Conservation (phyloP, 148 eudicot genomes). For the Rhododendron mucronatum region DNA sequence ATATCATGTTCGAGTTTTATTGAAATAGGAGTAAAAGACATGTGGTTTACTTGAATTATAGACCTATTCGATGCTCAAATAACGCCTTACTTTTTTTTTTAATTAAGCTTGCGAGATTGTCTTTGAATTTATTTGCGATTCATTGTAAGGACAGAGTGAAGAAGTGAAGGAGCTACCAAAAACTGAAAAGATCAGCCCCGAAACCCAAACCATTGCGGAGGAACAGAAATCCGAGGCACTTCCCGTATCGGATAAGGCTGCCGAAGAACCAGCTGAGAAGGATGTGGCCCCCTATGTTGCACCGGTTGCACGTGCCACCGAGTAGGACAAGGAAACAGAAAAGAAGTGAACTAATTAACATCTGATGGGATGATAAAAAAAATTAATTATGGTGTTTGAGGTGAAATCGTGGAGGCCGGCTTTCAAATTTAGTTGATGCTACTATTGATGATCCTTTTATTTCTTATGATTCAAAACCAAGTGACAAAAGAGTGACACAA, state of each 20-base stretch:
- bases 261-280: not conserved
- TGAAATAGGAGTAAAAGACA: not conserved
- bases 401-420: not conserved
- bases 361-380: too few relatives aligned
- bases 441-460: not conserved
- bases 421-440: not conserved
- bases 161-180: not conserved
- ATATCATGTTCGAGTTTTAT: not conserved
- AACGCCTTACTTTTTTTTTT: too few relatives aligned
- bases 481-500: not conserved
- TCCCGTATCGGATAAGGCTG: not conserved
- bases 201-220: not conserved
- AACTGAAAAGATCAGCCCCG: not conserved
- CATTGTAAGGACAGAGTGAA: not conserved
- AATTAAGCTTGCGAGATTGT: not conserved
- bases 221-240: not conserved
- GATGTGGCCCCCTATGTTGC: not conserved
- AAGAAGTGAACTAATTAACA: not conserved
- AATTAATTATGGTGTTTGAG: not conserved
- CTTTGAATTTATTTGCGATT: not conserved
- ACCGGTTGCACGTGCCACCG: constrained; percentile 1
- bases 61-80: not conserved
- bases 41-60: not conserved
- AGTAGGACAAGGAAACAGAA: not conserved
- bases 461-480: not conserved